Evolutionary conservation across 164 flowering plant genomes (phyloP).

Genomic region (Chimonanthus praecox): DNA sequence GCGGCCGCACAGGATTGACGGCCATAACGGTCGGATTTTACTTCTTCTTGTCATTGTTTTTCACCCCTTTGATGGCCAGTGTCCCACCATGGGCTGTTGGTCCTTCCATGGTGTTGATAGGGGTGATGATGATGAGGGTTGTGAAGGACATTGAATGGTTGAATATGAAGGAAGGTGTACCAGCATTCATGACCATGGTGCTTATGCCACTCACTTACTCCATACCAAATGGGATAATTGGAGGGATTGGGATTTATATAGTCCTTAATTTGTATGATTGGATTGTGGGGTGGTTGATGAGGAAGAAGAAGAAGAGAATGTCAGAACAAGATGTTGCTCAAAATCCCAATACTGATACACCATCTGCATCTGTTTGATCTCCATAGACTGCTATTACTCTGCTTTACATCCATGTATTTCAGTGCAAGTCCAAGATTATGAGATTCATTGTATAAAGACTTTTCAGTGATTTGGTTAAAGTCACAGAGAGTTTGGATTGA

Average conservation of each 20-base stretch:
- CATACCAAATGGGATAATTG: conserved; percentile 74
- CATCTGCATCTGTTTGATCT: too few relatives aligned
- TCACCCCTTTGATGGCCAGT: conserved; percentile 58
- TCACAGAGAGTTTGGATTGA: too few relatives aligned
- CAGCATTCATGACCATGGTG: conserved; percentile 75
- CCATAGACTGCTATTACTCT: too few relatives aligned
- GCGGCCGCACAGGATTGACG: conserved; percentile 82
- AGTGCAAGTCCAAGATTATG: too few relatives aligned
- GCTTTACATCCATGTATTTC: too few relatives aligned
- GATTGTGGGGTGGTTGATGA: conserved; percentile 31
- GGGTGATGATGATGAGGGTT: conserved; percentile 83
- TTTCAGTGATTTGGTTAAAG: too few relatives aligned
- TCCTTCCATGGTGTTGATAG: conserved; percentile 74
- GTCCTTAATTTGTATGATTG: conserved; percentile 52
- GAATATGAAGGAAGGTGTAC: conserved; percentile 52
- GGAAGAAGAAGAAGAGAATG: conserved; percentile 34
- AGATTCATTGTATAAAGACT: too few relatives aligned
- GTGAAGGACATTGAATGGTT: conserved; percentile 75
- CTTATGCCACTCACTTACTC: conserved; percentile 87
- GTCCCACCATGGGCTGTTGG: conserved; percentile 96
- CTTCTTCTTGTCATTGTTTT: conserved; percentile 58
- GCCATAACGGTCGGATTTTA: conserved; percentile 52
- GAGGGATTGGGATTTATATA: conserved; percentile 63
- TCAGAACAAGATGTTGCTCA: not conserved
- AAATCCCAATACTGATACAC: too few relatives aligned